Evolutionary conservation across 192 early-diverging fungal species (phyloP).

Genomic region (Glomus cerebriforme): DNA sequence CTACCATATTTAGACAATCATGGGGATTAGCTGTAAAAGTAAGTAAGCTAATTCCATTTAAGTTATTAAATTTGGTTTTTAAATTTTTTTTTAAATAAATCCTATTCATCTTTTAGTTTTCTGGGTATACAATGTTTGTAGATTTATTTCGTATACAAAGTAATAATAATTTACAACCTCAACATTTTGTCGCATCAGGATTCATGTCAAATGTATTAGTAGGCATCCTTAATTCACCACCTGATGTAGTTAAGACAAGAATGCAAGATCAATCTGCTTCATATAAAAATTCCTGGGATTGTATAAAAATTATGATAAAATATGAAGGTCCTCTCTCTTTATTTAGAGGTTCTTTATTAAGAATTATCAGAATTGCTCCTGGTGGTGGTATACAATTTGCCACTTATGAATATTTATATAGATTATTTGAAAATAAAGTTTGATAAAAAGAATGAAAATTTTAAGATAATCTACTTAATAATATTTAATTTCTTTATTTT

Average conservation of each 20-base stretch:
- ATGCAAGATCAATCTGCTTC: slow-evolving; percentile 45
- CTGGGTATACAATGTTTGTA: slow-evolving; percentile 43
- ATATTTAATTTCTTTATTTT: no score
- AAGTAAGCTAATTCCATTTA: no score
- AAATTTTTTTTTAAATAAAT: neutral
- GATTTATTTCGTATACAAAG: slow-evolving; percentile 36
- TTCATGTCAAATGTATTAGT: slow-evolving; percentile 46
- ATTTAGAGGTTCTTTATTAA: slow-evolving; percentile 43
- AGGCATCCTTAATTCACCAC: slow-evolving; percentile 45
- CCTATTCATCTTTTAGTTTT: slow-evolving; percentile 28
- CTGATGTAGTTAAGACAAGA: slow-evolving; percentile 51
- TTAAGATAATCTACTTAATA: neutral
- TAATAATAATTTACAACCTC: slow-evolving; percentile 37
- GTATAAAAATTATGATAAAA: slow-evolving; percentile 36
- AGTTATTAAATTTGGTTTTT: neutral
- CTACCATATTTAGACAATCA: slow-evolving; percentile 47
- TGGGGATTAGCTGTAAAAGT: slow-evolving; percentile 38
- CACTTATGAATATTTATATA: slow-evolving; percentile 23
- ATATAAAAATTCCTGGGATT: slow-evolving; percentile 40
- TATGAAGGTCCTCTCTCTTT: slow-evolving; percentile 45
- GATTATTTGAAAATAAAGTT: neutral
- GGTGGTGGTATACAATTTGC: slow-evolving; percentile 21
- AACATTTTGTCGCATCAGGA: slow-evolving; percentile 46
- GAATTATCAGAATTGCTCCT: slow-evolving; percentile 45
- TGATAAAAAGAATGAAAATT: neutral